These are phyloP conservation scores for Penicillium sp. DNA, from an alignment of 2,329 filamentous ascomycete genomes.

Conservation along the genomic window DNA sequence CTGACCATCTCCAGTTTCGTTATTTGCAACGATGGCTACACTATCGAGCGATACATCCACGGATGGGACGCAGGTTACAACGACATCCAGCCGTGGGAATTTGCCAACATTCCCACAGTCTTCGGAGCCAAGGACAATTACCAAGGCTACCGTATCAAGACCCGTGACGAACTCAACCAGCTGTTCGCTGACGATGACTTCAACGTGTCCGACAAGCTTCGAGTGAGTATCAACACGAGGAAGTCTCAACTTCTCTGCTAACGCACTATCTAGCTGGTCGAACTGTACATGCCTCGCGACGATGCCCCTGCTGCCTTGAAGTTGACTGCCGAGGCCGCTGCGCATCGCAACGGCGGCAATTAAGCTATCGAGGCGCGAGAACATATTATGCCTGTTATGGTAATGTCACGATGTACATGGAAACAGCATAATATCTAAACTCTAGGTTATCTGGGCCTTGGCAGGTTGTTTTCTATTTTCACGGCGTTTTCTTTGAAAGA, in stretches of 20 bases:
- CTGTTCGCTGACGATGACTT: constrained; percentile 66
- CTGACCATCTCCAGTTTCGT: constrained; percentile 56
- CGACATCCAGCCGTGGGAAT: constrained; percentile 73
- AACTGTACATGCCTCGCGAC: constrained; percentile 75
- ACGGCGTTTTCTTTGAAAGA: background rate
- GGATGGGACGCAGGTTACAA: constrained; percentile 79
- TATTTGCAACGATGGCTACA: constrained; percentile 85
- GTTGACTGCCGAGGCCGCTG: constrained; percentile 68
- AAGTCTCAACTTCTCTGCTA: constrained; percentile 10
- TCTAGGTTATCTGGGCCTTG: background rate
- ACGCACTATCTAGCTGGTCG: constrained; percentile 65
- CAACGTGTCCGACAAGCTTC: constrained; percentile 49
- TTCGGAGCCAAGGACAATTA: constrained; percentile 64
- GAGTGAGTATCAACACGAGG: constrained; percentile 28
- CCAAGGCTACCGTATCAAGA: constrained; percentile 66
- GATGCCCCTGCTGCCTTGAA: constrained; percentile 72
- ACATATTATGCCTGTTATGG: background rate
- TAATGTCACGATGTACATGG: background rate
- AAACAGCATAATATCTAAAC: background rate
- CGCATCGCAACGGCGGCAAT: constrained; percentile 66
- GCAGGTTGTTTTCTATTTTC: background rate
- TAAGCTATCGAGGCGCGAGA: constrained; percentile 9
- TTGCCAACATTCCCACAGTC: constrained; percentile 63
- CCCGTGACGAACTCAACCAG: constrained; percentile 64
- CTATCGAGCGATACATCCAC: constrained; percentile 85